Conservation (phyloP, 2,329 filamentous ascomycete genomes). For the Aspergillus ustus region DNA sequence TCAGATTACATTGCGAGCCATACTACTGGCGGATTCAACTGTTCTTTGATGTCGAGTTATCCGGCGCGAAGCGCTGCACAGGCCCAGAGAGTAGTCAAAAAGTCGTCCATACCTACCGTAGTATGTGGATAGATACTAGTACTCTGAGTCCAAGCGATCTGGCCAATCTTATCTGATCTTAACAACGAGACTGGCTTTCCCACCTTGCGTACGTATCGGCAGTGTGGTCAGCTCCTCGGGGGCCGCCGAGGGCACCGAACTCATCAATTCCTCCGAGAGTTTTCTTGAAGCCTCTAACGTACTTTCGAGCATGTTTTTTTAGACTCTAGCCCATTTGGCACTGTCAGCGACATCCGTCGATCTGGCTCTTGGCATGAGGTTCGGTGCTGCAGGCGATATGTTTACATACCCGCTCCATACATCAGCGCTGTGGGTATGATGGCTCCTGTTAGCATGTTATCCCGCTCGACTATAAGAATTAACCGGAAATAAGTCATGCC, state of each 20-base stretch:
- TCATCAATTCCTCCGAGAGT: no score
- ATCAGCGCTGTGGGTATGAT: no score
- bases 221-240: not conserved
- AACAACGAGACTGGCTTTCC: not conserved
- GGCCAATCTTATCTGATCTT: conserved; percentile 1
- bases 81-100: not conserved
- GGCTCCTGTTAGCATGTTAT: no score
- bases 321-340: not conserved
- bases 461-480: no score
- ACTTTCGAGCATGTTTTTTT: not conserved
- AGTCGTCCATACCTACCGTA: no score
- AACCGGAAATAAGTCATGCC: no score
- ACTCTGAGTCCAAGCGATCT: not conserved
- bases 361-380: not conserved
- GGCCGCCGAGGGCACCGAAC: not conserved
- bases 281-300: not conserved
- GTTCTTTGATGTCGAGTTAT: not conserved
- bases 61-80: not conserved
- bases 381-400: no score
- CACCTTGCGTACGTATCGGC: not conserved
- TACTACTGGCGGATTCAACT: not conserved
- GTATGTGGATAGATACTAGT: no score
- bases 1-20: not conserved
- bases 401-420: no score
- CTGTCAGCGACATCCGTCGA: not conserved